Base-by-base conservation (phyloP, 2,329 filamentous ascomycete species). In the Penicillium sp. region DNA sequence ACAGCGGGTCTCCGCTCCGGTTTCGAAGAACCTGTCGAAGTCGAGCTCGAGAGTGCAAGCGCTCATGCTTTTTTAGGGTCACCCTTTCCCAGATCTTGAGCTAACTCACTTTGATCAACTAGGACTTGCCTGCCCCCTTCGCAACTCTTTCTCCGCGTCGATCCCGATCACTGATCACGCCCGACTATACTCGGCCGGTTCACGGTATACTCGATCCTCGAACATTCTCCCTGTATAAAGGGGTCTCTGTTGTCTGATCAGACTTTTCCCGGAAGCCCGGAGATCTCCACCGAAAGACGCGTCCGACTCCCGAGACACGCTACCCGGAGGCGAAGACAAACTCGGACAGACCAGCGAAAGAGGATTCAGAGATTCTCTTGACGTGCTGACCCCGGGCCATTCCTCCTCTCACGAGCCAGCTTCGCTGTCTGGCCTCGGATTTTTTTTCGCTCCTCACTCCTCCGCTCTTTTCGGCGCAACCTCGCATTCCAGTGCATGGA, bases 401-500 rank as follows among this genome's bases (percentile, higher is more conserved):
- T 39, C 35, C 27, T 36, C 19, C 19, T 39, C 36, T 22, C 49
- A 24, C 16, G 35, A 35, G 33, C 18, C 19, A 51, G 22, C 19
- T 51, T 22, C 18, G 18, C 19, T 19, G 19, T 27, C 49, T 39
- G 35, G 49, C 6, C 33, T 22, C 49, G 49, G 39, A 51, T 18
- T 51, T 51, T 51, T 51, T 50, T 50, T 33, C 31, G 31, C 31
- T 58, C 13, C 5, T 27, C 31, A 44, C 19, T 24, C 19, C 22
- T 18, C 40, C 13, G 31, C 43, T 51, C 41, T 36, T 46, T 41
- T 52, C 54, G 14, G 56, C 57, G 56, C 57, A 58, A 50, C 54
- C 61, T 56, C 51, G 60, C 61, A 62, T 64, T 64, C 50, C 62
- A 57, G 60, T 59, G 60, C 47, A 60, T 55, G 56, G 50, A 56